Base-by-base conservation (phyloP, 148 eudicot genomes). In the Cornus controversa region DNA sequence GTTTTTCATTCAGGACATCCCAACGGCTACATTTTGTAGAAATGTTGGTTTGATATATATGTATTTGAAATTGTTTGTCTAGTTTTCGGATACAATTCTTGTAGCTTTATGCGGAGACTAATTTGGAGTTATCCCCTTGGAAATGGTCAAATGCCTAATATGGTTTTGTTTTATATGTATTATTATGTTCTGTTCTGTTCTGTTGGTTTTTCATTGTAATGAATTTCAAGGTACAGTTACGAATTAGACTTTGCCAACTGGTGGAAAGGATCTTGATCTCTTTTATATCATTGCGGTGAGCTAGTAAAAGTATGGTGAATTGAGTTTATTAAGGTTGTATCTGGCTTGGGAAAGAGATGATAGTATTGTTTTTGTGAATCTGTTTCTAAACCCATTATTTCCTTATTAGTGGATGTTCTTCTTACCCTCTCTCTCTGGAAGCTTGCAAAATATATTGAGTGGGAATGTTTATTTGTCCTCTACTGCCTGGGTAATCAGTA, bases 1-100 rank as follows among this genome's bases (percentile, higher is more conserved):
- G 1, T 53, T 65, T 66, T 28, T 66, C 40, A 79, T 79, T 54
- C 31, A 73, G 77, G 73, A 57, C 67, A 67, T 79, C 68, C 62
- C 42, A 72, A 34, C 73, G 67, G 71, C 34, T 75, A 62, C 62
- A 57, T 64, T 53, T 74, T 40, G 45, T 37, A 57, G 75, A 57
- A 34, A 29, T 13, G 45, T 22, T 31, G 26, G 66, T 72, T 45
- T 27, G 76, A 22, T 37, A 64, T 37, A 64, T 18, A 37, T 74
- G 77, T 64, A 74, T n/a, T 63, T 63, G 77, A 11, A 40, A 37
- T 23, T 4, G 31, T n/a, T 74, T 50, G 69, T 63, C 57, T 74
- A 74, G 66, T 20, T 60, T 74, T 14, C 25, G 64, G 40, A 2
- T 26, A 63, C 14, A 27, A 64, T 37, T 36, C 69, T 47, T 64